phyloP scores from a whole-genome alignment of 1,284 basidiomycete genomes.

The Pseudomicrostroma phylloplanum region DNA sequence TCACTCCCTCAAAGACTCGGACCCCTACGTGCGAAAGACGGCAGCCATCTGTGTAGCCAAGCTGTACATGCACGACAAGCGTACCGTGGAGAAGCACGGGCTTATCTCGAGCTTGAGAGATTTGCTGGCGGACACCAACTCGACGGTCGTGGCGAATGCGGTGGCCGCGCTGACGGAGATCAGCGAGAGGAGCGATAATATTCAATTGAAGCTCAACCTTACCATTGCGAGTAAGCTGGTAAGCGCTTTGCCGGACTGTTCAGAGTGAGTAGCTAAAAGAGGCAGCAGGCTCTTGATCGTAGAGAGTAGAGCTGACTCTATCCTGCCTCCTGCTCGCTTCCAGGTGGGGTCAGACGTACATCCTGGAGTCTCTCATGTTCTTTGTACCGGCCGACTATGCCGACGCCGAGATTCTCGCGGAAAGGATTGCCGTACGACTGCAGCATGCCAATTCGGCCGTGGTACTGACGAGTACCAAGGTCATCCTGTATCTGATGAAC shows the following conservation, averaged over 20 bases:
- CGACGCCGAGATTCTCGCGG: conserved; percentile 88
- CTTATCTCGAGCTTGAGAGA: conserved; percentile 81
- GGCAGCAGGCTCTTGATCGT: background rate
- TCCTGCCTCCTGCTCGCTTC: background rate
- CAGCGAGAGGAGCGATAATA: conserved; percentile 78
- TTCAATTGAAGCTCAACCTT: conserved; percentile 71
- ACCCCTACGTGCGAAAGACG: conserved; percentile 93
- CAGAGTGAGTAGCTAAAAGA: conserved; percentile 55
- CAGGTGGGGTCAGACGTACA: conserved; percentile 94
- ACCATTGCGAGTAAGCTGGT: conserved; percentile 77
- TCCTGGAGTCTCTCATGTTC: conserved; percentile 85
- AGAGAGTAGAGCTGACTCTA: background rate
- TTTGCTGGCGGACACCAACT: conserved; percentile 83
- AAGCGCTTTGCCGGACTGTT: conserved; percentile 76
- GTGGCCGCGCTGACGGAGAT: conserved; percentile 90
- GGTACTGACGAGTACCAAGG: conserved; percentile 87
- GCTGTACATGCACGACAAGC: conserved; percentile 75
- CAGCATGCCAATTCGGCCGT: conserved; percentile 93
- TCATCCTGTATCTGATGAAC: conserved; percentile 94
- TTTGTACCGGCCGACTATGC: conserved; percentile 80
- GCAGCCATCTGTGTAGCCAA: conserved; percentile 88
- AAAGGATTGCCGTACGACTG: conserved; percentile 82
- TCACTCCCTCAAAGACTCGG: conserved; percentile 78
- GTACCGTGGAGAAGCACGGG: conserved; percentile 72
- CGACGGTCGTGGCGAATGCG: conserved; percentile 88